Conservation (phyloP, 768 basidiomycete genomes). For the Agaricus blazei region DNA sequence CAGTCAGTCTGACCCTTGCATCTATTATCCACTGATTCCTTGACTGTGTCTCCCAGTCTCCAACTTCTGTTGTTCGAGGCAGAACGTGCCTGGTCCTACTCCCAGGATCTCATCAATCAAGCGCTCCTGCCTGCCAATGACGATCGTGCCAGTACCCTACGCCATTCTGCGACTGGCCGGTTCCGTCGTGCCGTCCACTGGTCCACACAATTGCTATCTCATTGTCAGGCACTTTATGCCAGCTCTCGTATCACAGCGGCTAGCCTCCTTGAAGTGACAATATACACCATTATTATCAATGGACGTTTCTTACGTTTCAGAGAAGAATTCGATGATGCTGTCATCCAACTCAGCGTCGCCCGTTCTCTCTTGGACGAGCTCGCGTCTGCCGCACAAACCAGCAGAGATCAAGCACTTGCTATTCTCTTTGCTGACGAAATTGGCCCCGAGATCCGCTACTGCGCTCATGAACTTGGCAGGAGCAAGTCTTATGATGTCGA, state of each 20-base stretch:
- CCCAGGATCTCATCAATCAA: constrained; percentile 66
- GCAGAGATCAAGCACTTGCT: constrained; percentile 84
- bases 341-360: constrained; percentile 78
- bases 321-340: constrained; percentile 68
- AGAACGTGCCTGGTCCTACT: constrained; percentile 89
- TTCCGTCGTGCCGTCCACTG: constrained; percentile 78
- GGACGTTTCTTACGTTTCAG: constrained; percentile 80
- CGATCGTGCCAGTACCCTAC: constrained; percentile 48
- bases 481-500: constrained; percentile 79
- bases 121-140: constrained; percentile 48
- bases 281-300: constrained; percentile 77
- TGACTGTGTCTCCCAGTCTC: constrained; percentile 40
- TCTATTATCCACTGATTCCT: constrained; percentile 8
- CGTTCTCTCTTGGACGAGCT: constrained; percentile 66
- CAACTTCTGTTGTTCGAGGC: constrained; percentile 85
- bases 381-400: constrained; percentile 56
- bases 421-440: constrained; percentile 81
- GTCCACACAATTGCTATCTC: constrained; percentile 72
- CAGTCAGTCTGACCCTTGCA: constrained; percentile 45
- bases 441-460: constrained; percentile 87
- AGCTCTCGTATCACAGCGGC: constrained; percentile 48
- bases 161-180: constrained; percentile 72
- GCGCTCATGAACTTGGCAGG: constrained; percentile 83
- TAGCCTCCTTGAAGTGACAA: constrained; percentile 61
- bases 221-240: constrained; percentile 60